Evolutionary conservation across 2,329 filamentous ascomycete genomes (phyloP), one percentile per base, ranked within the genome.

Genomic region (Fragosphaeria purpurea): DNA sequence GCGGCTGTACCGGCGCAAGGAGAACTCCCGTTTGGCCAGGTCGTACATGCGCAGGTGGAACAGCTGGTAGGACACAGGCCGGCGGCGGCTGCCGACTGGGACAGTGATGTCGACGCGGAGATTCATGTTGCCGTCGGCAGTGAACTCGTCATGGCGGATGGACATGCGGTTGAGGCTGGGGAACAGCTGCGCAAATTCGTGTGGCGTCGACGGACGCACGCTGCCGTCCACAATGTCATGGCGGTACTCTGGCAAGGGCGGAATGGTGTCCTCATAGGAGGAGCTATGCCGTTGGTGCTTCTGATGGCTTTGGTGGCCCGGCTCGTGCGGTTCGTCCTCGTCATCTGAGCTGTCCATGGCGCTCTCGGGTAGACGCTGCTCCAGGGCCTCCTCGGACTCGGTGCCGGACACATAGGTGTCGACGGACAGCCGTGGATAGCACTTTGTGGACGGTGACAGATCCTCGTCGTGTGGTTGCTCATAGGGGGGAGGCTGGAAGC

Each of bases 41-140:
- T 97, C 88, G 64, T 95, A 84, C 88, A 98, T 95, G 60, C 89
- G 86, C 53, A 97, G 74, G 66, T 98, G 91, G 68, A 96, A 97
- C 45, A 98, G 82, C 63, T 83, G 79, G 53, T 52, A 58, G 9
- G 81, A 69, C 5, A 82, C 87, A 60, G 86, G 79, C 58, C 81
- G 80, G 55, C 82, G 78, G 56, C 78, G 78, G 41, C 77, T 44
- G 46, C 50, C 51, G 7, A 45, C 77, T 32, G 76, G 75, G 44
- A 87, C 78, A 55, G 86, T 73, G 6, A 88, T 91, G 63, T 95
- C 90, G 52, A 97, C 76, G 35, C 90, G 83, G 51, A 98, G 75
- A 64, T 97, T 97, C 88, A 96, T 94, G 72, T 96, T 95, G 38
- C 91, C 91, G 64, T 98, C 91, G 4, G 83, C 69, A 0, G 89